phyloP scores from a whole-genome alignment of 2,329 filamentous ascomycete genomes.

The Ceratocystiopsis minuta region DNA sequence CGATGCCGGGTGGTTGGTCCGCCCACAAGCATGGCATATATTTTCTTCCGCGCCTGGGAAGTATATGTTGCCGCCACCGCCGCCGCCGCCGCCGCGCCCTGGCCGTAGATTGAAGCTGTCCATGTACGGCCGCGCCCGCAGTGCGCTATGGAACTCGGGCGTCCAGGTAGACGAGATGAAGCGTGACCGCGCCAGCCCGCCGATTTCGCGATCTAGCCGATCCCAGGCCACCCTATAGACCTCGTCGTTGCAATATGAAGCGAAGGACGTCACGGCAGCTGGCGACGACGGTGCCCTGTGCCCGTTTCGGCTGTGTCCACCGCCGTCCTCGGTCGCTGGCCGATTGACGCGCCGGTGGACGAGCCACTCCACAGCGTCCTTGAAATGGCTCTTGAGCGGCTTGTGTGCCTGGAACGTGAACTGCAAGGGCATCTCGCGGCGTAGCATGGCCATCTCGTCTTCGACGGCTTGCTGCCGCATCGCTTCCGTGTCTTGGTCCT shows the following conservation, averaged over 20 bases:
- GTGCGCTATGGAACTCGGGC: constrained; percentile 41
- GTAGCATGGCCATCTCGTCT: constrained; percentile 22
- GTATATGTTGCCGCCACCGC: background rate
- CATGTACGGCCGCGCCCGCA: constrained; percentile 47
- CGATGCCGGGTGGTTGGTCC: constrained; percentile 48
- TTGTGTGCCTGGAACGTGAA: constrained; percentile 50
- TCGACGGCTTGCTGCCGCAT: constrained; percentile 26
- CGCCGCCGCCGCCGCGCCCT: constrained; percentile 4
- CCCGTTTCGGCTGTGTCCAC: too few species aligned
- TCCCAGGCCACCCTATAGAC: constrained; percentile 51
- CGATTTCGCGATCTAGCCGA: constrained; percentile 55
- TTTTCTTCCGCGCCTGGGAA: constrained; percentile 13
- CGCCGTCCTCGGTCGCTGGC: constrained; percentile 11
- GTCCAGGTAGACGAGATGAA: constrained; percentile 57
- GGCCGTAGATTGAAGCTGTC: constrained; percentile 26
- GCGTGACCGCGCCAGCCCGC: constrained; percentile 49
- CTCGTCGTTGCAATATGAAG: constrained; percentile 21
- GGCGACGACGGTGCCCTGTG: too few species aligned
- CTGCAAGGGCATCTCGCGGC: constrained; percentile 41
- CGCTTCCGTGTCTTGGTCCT: constrained; percentile 33
- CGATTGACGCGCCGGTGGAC: constrained; percentile 64
- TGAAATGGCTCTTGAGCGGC: constrained; percentile 55
- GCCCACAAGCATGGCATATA: constrained; percentile 54
- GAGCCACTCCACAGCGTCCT: constrained; percentile 61
- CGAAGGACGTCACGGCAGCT: too few species aligned